Base-by-base conservation (phyloP, 2,329 filamentous ascomycete species). In the Ceratocystis harringtonii region DNA sequence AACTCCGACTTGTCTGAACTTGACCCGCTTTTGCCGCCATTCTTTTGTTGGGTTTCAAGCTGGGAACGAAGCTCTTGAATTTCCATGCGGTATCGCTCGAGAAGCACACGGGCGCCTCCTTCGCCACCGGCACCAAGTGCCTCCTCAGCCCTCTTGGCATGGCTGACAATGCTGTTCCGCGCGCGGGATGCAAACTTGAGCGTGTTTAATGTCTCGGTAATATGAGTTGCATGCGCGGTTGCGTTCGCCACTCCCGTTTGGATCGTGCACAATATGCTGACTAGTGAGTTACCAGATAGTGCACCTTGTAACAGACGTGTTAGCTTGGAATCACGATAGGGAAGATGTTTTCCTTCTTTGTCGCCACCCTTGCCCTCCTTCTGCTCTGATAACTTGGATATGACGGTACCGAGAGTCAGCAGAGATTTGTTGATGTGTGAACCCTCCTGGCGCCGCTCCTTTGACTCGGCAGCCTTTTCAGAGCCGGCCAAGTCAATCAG, bases 391-490 rank as follows among this genome's bases (percentile, higher is more conserved):
- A 99, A 79, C 69, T 89, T 88, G 10, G 90, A 89, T 73, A 99
- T 96, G 71, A 99, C 94, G 0, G 90, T 99, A 63, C 94, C 94
- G 2, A 99, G 79, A 0, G 94, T 99, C 67, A 99, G 83, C 72
- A 99, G 77, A 74, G 91, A 96, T 78, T 97, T 97, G 79, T 99
- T 99, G 77, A 99, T 99, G 73, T 99, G 94, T 12, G 92, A 92
- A 69, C 94, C 94, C 76, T 99, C 94, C 17, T 90, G 90, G 58
- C 94, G 84, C 64, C 94, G 84, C 76, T 97, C 94, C 74, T 97
- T 99, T 65, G 87, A 89, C 72, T 97, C 94, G 2, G 94, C 94
- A 50, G 94, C 94, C 75, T 92, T 90, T 74, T 99, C 94, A 0
- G 94, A 97, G 48, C 94, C 94, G 65, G 94, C 94, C 70, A 99